Evolutionary conservation across 1,139 yeast genomes (phyloP), one percentile per base, ranked within the genome.

Genomic region (Hemisphaericaspora xylofermentans): DNA sequence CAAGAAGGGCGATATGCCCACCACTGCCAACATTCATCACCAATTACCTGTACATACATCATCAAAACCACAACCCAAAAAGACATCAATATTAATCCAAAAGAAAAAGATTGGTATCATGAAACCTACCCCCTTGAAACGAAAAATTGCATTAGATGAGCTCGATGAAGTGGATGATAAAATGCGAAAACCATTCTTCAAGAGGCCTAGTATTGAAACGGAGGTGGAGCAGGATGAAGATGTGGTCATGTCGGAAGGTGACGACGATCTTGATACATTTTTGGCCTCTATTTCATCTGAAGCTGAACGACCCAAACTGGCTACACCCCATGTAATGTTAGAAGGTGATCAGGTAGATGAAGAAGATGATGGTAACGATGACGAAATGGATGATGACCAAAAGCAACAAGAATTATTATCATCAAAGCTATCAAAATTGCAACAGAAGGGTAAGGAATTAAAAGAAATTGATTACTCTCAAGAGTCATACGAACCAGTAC

Each of bases 401-500:
- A 53, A 48, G 27, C 56, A 58, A 34, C 59, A 61, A 40, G 52
- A 55, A 29, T 35, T 64, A 3, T 47, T 68, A 8, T 50, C 59
- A 4, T 43, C 56, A 10, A 61, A 57, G 42, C 50, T 71, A 15
- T 55, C 58, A 31, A 68, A 64, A 41, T 53, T 69, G 15, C 66
- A 62, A 36, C 66, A 64, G 37, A 61, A 61, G 30, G 69, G 64
- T 18, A 71, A 71, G 43, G 62, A 60, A 25, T 52, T 71, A 15
- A 51, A 52, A n/a, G 47, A 36, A 0, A 50, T 71, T 43, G 78
- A 80, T 48, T 80, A 82, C 60, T 46, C 76, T 35, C 48, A 60
- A 44, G 60, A 78, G 38, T 59, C 70, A 7, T 73, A 81, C 42
- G 73, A 67, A 31, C 74, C 81, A 0, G 81, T 91, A 53, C 57